These are phyloP conservation scores for Leccinum imitatum DNA, from an alignment of 768 basidiomycete genomes.

Conservation along the genomic window DNA sequence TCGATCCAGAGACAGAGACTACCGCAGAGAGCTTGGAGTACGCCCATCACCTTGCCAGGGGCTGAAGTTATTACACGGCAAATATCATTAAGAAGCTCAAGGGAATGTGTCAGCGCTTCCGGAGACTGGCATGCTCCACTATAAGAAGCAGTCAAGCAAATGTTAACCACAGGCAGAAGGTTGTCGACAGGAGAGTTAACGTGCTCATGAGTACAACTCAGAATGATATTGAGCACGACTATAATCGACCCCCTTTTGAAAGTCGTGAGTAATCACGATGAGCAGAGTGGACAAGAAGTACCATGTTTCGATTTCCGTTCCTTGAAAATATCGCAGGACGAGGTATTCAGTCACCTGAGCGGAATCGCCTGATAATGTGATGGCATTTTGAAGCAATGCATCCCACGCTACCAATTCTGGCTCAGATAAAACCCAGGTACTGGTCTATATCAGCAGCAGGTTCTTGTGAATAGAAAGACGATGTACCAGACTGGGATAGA, in stretches of 20 bases:
- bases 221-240: slow-evolving; percentile 18
- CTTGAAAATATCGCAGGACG: slow-evolving; percentile 13
- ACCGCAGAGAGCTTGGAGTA: slow-evolving; percentile 38
- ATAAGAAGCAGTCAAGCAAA: slow-evolving; percentile 37
- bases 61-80: slow-evolving; percentile 34
- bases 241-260: slow-evolving; percentile 22
- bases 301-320: slow-evolving; percentile 22
- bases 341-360: slow-evolving; percentile 16
- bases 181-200: slow-evolving; percentile 13
- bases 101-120: slow-evolving; percentile 28
- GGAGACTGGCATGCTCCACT: slow-evolving; percentile 20
- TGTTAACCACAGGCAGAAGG: slow-evolving; percentile 32
- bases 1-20: slow-evolving; percentile 53
- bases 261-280: slow-evolving; percentile 8
- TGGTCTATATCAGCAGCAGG: slow-evolving; percentile 22
- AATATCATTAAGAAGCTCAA: slow-evolving; percentile 39
- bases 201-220: slow-evolving; percentile 9
- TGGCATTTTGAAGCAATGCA: slow-evolving; percentile 32
- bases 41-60: slow-evolving; percentile 29
- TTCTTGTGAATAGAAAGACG: background rate
- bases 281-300: slow-evolving; percentile 6
- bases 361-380: slow-evolving; percentile 20
- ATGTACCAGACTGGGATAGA: slow-evolving; percentile 48
- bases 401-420: slow-evolving; percentile 46
- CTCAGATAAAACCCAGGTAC: slow-evolving; percentile 46